Evolutionary conservation across 1,284 basidiomycete genomes (phyloP).

Genomic region (Cryptococcus neoformans): DNA sequence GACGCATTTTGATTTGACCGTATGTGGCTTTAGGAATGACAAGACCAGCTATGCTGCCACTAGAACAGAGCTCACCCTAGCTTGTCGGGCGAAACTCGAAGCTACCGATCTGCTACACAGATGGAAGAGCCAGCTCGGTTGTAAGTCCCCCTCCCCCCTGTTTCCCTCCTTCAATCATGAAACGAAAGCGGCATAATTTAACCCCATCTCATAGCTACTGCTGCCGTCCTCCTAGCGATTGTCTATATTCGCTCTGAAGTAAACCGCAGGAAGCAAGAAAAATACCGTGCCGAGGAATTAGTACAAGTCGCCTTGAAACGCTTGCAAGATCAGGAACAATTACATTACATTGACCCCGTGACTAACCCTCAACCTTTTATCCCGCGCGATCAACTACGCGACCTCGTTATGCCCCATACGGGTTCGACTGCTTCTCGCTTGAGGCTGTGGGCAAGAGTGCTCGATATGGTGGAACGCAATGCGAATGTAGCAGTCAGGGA

Average conservation of each 20-base stretch:
- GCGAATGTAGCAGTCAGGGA: constrained; percentile 87
- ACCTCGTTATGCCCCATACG: constrained; percentile 79
- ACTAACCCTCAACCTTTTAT: constrained; percentile 74
- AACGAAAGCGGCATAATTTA: no score
- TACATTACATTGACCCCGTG: constrained; percentile 80
- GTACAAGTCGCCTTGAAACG: constrained; percentile 76
- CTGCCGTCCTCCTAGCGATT: constrained; percentile 38
- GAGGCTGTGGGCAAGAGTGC: constrained; percentile 81
- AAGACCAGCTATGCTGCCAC: constrained; percentile 71
- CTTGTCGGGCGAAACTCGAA: constrained; percentile 68
- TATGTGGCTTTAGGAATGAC: constrained; percentile 11
- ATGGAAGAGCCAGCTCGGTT: constrained; percentile 65
- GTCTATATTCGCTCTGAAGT: constrained; percentile 35
- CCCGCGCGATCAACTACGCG: constrained; percentile 85
- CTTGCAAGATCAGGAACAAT: constrained; percentile 79
- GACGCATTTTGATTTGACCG: no score
- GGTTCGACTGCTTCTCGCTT: constrained; percentile 64
- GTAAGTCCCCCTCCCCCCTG: constrained; percentile 59
- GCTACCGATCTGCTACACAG: constrained; percentile 62
- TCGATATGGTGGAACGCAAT: constrained; percentile 85
- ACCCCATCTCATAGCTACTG: background rate
- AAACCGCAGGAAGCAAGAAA: constrained; percentile 52
- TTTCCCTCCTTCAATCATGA: no score
- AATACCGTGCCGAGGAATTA: constrained; percentile 67
- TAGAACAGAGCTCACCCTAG: constrained; percentile 65